Base-by-base conservation (phyloP, 2,329 filamentous ascomycete species). In the Clonostachys solani region DNA sequence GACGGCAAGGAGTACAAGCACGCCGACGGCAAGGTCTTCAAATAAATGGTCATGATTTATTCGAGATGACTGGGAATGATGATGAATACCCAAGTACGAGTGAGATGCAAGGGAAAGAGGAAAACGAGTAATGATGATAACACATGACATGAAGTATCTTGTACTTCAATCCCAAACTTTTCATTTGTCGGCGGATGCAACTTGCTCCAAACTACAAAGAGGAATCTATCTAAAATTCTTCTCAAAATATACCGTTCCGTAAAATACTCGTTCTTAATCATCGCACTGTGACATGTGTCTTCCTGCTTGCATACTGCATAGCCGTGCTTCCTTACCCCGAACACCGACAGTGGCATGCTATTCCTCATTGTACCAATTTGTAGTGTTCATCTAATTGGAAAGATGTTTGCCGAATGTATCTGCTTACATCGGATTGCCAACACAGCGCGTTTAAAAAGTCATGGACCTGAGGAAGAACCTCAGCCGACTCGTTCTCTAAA, bases 21-120 rank as follows among this genome's bases (percentile, higher is more conserved):
- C 77, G 87, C 87, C 65, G 86, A 90, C 64, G 94, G 94, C 69
- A 96, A 97, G 84, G 91, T 97, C 71, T 97, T 96, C 88, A 97
- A 97, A 83, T 97, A 96, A 82, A 64, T 58, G 51, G 40, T 34
- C 16, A 61, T 63, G 56, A 64, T 58, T 58, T 57, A 50, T 61
- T 52, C 36, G 63, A 56, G 62, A 58, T 60, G 64, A 50, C 58
- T 49, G 56, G 54, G 49, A 35, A 33, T 33, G 38, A 34, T 12
- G 34, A 29, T 23, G 33, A 29, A 46, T 35, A 47, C 45, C 19
- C 19, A 47, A 40, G 42, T 16, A 18, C 15, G 48, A 49, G 47
- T 42, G 47, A 49, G 23, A 29, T 29, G 23, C 23, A 29, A 54
- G 36, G 40, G 44, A 46, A 50, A 44, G n/a, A 42, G 42, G 45